Percentiles rank a stretch among this genome's conserved stretches.
phyloP scores from a whole-genome alignment of 2,329 filamentous ascomycete genomes.

The Hypoxylon sp. region DNA sequence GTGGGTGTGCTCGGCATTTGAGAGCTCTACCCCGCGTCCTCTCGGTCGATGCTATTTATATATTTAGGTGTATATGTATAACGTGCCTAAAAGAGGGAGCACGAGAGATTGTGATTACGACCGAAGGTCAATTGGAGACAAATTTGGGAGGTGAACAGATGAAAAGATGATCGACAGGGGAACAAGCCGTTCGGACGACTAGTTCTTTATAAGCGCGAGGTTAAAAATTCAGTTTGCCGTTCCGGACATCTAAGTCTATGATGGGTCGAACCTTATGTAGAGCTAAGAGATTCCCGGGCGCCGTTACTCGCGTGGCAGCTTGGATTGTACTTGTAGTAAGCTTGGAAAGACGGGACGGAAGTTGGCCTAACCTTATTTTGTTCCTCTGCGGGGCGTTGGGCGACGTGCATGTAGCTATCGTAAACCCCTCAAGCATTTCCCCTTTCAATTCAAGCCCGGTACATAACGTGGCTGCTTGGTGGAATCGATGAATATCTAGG shows the following conservation, averaged over 20 bases:
- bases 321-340: conserved; percentile 7
- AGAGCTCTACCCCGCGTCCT: conserved; percentile 24
- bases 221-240: background rate
- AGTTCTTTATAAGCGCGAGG: conserved; percentile 21
- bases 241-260: conserved; percentile 1
- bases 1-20: conserved; percentile 51
- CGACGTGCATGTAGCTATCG: conserved; percentile 5
- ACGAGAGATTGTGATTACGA: background rate
- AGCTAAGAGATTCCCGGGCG: conserved; percentile 6
- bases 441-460: conserved; percentile 13
- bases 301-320: conserved; percentile 4
- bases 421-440: background rate
- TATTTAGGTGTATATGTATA: conserved; percentile 2
- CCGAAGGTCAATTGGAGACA: conserved; percentile 22
- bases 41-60: background rate
- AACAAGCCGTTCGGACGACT: background rate
- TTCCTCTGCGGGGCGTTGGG: conserved; percentile 28
- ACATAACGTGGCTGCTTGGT: conserved; percentile 5
- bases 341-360: conserved; percentile 16
- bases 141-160: background rate
- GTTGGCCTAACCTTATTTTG: conserved; percentile 14
- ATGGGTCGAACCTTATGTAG: background rate
- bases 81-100: background rate
- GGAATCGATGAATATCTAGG: background rate
- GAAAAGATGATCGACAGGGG: conserved; percentile 36